Evolutionary conservation across 2,329 filamentous ascomycete species (phyloP).

Genomic region (Cladosporium halotolerans): DNA sequence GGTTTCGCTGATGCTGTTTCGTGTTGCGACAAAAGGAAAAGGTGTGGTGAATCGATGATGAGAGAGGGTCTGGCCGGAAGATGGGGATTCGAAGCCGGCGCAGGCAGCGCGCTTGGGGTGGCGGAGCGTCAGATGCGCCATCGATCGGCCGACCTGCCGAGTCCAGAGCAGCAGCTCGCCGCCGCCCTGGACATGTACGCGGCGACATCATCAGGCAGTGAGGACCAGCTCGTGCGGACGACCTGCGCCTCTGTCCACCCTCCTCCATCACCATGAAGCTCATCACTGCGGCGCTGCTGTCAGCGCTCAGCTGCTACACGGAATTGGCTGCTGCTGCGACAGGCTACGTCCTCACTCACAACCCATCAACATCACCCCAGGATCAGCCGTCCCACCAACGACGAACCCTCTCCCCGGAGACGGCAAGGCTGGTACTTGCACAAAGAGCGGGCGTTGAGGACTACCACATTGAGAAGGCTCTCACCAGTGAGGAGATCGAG

Average conservation of each 20-base stretch:
- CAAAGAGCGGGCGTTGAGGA: slow-evolving; percentile 45
- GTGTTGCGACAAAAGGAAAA: slow-evolving; percentile 7
- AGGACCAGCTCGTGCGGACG: not conserved
- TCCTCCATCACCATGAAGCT: slow-evolving; percentile 36
- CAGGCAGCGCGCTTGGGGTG: no score
- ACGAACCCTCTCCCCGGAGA: slow-evolving; percentile 33
- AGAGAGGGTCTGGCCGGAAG: not conserved
- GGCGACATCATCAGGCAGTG: slow-evolving; percentile 4
- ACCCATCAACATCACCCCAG: slow-evolving; percentile 22
- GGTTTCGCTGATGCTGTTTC: not conserved
- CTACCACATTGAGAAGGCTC: slow-evolving; percentile 40
- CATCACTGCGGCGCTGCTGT: slow-evolving; percentile 33
- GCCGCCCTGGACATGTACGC: not conserved
- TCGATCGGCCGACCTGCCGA: no score
- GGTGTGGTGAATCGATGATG: not conserved
- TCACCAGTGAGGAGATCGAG: slow-evolving; percentile 36
- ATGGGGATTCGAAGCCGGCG: no score
- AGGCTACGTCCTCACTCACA: slow-evolving; percentile 34
- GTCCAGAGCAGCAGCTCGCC: no score
- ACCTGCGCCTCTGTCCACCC: not conserved
- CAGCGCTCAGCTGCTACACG: slow-evolving; percentile 34
- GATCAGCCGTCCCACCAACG: slow-evolving; percentile 11
- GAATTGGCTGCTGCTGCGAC: slow-evolving; percentile 23
- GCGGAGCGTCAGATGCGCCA: no score
- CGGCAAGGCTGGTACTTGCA: slow-evolving; percentile 46